Evolutionary conservation across 768 basidiomycete species (phyloP), one percentile per base, ranked within the genome.

Genomic region (Podaxis carcinomalis): DNA sequence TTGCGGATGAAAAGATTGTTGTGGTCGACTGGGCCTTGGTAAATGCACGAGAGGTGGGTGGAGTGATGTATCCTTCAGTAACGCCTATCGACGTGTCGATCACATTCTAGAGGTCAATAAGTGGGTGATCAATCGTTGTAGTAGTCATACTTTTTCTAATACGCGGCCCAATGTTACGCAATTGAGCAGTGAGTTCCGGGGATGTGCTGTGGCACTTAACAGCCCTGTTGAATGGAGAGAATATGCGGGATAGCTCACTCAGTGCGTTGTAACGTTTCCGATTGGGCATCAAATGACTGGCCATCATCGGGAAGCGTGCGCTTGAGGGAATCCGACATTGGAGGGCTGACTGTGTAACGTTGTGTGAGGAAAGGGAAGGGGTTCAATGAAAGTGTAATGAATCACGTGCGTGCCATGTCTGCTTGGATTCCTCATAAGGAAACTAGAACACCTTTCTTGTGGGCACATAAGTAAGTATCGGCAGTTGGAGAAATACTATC

Each of bases 151-250:
- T 79, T 73, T 86, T 86, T 68, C 88, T 73, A 51, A 80, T 80
- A 63, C 87, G 84, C 65, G 83, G 73, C 54, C 82, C 83, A 28
- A 86, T 72, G 65, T 77, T 83, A 60, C 82, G 81, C 57, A 90
- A 78, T 58, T 75, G 77, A n/a, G 79, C 76, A 46, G 77, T 72
- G 25, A 87, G 71, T 53, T 88, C 86, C 56, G 76, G 72, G 32
- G 80, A 72, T 16, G 76, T 71, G 11, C 83, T 84, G 40, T 28
- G 37, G 47, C 23, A 16, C 16, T 19, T 46, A 14, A 10, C 19
- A 52, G 52, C 10, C 52, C 46, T 13, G 37, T 49, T 39, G 32
- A 35, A 10, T 16, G 32, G 53, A 39, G 46, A 47, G 14, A 40
- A 39, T 14, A 36, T 42, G 14, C 28, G 28, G 16, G 19, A 14